A percentile compares a stretch with the other conserved stretches of the same genome.
Evolutionary conservation across 352 stramenopile species (phyloP).

Genomic region (Pythium rishiriense): DNA sequence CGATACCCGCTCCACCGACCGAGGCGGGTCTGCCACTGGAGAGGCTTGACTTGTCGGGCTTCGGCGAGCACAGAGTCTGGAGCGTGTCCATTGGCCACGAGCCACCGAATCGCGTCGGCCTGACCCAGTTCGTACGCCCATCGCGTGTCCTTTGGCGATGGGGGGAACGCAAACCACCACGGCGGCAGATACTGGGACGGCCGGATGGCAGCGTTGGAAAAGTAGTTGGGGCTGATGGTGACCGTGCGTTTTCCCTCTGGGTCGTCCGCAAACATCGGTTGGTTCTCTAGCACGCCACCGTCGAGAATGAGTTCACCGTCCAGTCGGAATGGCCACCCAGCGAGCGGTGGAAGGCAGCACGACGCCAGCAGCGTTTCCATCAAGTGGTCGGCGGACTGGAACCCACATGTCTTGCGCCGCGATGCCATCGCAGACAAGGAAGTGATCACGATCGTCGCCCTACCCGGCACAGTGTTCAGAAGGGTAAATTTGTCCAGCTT

Average conservation of each 20-base stretch:
- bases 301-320: slow-evolving; percentile 48
- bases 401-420: slow-evolving; percentile 27
- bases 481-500: slow-evolving; percentile 27
- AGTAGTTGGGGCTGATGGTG: slow-evolving; percentile 22
- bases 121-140: too few relatives aligned
- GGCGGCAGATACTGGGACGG: too few relatives aligned
- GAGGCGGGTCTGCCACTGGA: too few relatives aligned
- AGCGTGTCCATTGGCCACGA: too few relatives aligned
- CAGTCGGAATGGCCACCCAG: slow-evolving; percentile 35
- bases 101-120: too few relatives aligned
- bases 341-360: slow-evolving; percentile 29
- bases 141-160: too few relatives aligned
- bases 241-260: not conserved
- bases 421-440: slow-evolving; percentile 28
- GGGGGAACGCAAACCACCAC: too few relatives aligned
- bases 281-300: slow-evolving; percentile 38
- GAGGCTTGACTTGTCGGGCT: too few relatives aligned
- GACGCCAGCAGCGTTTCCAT: slow-evolving; percentile 30
- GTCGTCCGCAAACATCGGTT: slow-evolving; percentile 27
- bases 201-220: too few relatives aligned
- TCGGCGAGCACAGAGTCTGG: too few relatives aligned
- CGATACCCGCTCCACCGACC: not conserved
- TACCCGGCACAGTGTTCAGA: slow-evolving; percentile 19
- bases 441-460: slow-evolving; percentile 31
- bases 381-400: slow-evolving; percentile 30